Evolutionary conservation across 1,284 basidiomycete genomes (phyloP).

Genomic region (Moniliophthora roreri): DNA sequence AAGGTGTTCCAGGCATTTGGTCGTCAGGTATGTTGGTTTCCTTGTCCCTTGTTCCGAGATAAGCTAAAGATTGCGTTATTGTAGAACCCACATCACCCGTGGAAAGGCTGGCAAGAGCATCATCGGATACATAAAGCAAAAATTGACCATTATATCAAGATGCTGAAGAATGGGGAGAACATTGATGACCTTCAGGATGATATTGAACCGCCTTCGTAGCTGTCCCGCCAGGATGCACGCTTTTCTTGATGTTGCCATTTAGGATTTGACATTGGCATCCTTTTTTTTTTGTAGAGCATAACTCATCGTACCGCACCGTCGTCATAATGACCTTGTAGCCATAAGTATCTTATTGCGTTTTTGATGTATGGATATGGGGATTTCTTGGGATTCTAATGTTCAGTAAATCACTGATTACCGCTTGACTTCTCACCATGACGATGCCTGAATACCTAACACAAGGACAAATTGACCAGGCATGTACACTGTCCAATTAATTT

Average conservation of each 20-base stretch:
- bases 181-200: slow-evolving; percentile 34
- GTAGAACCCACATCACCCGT: slow-evolving; percentile 81
- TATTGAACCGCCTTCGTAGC: slow-evolving; percentile 1
- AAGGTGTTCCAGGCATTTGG: slow-evolving; percentile 78
- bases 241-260: too few relatives aligned
- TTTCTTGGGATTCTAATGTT: not conserved
- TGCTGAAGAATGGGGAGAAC: slow-evolving; percentile 55
- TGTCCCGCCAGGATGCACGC: not conserved
- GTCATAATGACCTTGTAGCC: too few relatives aligned
- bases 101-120: slow-evolving; percentile 90
- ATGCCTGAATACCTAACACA: slow-evolving; percentile 42
- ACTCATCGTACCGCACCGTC: too few relatives aligned
- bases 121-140: slow-evolving; percentile 81
- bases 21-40: slow-evolving; percentile 45
- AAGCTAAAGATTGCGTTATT: slow-evolving; percentile 5
- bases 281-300: too few relatives aligned
- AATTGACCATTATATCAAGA: slow-evolving; percentile 73
- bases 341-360: too few relatives aligned
- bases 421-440: not conserved
- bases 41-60: not conserved
- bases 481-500: slow-evolving; percentile 9
- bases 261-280: too few relatives aligned
- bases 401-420: not conserved
- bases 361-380: too few relatives aligned
- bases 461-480: slow-evolving; percentile 52